Evolutionary conservation across 2,329 filamentous ascomycete species (phyloP).

Genomic region (Helotiales sp.): DNA sequence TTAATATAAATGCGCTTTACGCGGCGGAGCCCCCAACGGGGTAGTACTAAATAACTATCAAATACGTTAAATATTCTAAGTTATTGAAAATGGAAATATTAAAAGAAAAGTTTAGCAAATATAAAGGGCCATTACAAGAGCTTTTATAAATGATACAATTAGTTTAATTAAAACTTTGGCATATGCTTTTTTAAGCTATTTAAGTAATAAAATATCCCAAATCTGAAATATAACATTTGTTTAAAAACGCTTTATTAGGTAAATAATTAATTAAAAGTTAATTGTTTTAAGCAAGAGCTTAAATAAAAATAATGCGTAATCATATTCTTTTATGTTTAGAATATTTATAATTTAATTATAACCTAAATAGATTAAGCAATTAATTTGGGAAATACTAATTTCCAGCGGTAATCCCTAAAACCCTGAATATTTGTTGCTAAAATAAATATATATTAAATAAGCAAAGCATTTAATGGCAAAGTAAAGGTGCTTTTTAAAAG

Average conservation of each 20-base stretch:
- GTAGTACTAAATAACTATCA: background rate
- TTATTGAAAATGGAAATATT: background rate
- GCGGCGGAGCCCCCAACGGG: background rate
- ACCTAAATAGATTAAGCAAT: background rate
- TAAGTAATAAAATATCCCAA: background rate
- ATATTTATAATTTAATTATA: background rate
- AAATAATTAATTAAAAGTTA: background rate
- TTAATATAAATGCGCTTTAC: conserved; percentile 1
- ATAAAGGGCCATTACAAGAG: background rate
- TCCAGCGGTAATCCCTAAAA: too few relatives aligned
- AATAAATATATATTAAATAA: too few relatives aligned
- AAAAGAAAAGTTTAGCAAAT: background rate
- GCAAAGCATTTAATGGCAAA: too few relatives aligned
- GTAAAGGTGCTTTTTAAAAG: too few relatives aligned
- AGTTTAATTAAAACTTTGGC: background rate
- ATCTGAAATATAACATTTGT: background rate
- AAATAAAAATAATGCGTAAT: background rate
- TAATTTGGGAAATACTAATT: background rate
- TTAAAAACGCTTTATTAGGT: background rate
- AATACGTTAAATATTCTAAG: background rate
- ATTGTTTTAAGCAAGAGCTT: background rate
- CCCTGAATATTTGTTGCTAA: too few relatives aligned
- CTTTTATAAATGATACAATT: background rate
- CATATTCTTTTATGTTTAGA: too few relatives aligned
- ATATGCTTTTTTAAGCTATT: background rate